phyloP scores from a whole-genome alignment of 257 asterid species.

The Petrea volubilis region DNA sequence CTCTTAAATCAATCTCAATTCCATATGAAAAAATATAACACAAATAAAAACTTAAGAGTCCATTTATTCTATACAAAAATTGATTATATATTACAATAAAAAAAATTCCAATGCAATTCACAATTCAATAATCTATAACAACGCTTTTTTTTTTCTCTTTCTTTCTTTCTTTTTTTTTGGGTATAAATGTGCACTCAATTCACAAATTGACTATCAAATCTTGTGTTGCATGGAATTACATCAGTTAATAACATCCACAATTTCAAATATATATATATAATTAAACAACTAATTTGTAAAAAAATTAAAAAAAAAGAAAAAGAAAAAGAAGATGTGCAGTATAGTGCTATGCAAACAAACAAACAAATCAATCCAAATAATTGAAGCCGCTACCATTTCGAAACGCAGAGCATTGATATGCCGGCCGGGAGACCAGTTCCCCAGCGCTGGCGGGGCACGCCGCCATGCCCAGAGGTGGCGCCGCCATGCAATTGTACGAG shows the following conservation, averaged over 20 bases:
- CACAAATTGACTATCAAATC: constrained; percentile 1
- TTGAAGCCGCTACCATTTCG: constrained; percentile 19
- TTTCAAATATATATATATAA: not conserved
- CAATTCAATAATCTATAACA: not conserved
- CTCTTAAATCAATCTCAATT: too few relatives aligned
- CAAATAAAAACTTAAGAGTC: not conserved
- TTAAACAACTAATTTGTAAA: not conserved
- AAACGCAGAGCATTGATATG: constrained; percentile 54
- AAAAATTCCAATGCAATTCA: constrained; percentile 14
- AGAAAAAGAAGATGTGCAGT: not conserved
- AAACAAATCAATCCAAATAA: constrained; percentile 24
- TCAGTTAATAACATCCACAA: not conserved
- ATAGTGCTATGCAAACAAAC: not conserved
- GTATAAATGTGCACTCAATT: too few relatives aligned
- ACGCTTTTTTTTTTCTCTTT: too few relatives aligned
- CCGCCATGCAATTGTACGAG: constrained; percentile 62
- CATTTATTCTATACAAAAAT: not conserved
- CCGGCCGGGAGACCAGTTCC: constrained; percentile 60
- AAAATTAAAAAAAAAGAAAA: not conserved
- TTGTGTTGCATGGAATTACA: constrained; percentile 19
- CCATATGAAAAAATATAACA: not conserved
- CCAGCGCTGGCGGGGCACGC: constrained; percentile 77
- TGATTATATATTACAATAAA: not conserved
- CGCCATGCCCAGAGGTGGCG: constrained; percentile 50
- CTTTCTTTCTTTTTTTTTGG: too few relatives aligned